Conservation (phyloP, 2,329 filamentous ascomycete species). For the Fusarium robinianum region DNA sequence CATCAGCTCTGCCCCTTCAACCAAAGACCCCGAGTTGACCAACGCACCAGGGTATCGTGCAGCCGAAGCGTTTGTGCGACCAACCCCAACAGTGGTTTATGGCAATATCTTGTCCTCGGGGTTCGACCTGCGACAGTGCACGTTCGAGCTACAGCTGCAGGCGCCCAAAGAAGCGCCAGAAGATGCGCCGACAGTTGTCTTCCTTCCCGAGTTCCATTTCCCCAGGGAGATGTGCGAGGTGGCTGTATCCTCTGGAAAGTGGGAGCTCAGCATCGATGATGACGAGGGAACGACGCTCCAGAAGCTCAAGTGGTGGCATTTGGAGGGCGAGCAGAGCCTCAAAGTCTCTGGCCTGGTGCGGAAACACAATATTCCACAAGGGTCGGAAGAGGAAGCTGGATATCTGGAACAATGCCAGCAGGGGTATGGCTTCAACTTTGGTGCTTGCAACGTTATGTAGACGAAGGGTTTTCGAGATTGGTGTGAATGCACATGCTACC, state of each 20-base stretch:
- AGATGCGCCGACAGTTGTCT: constrained; percentile 77
- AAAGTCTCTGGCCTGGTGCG: constrained; percentile 75
- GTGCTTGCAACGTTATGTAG: constrained; percentile 60
- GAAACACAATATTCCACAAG: constrained; percentile 60
- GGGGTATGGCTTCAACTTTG: constrained; percentile 50
- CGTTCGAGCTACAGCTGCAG: constrained; percentile 73
- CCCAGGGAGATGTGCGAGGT: constrained; percentile 73
- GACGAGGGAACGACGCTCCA: constrained; percentile 72
- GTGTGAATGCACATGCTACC: too few relatives aligned
- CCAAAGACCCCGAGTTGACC: constrained; percentile 61
- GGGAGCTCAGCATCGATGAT: constrained; percentile 79
- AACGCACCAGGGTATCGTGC: constrained; percentile 77
- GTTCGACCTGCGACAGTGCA: constrained; percentile 81
- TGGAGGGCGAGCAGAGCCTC: constrained; percentile 79
- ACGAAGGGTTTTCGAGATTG: background rate
- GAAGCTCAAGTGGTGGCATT: constrained; percentile 90
- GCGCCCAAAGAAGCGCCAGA: constrained; percentile 63
- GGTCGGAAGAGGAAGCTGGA: constrained; percentile 71
- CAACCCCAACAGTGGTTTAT: constrained; percentile 74
- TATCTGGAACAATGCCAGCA: constrained; percentile 74
- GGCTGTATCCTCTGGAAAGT: constrained; percentile 82
- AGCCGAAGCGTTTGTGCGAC: constrained; percentile 90
- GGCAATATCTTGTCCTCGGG: constrained; percentile 73
- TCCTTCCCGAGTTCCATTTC: constrained; percentile 91
- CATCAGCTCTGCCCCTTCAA: constrained; percentile 62